Evolutionary conservation across 2,329 filamentous ascomycete species (phyloP), one percentile per base, ranked within the genome.

Genomic region (Grosmannia serpens): DNA sequence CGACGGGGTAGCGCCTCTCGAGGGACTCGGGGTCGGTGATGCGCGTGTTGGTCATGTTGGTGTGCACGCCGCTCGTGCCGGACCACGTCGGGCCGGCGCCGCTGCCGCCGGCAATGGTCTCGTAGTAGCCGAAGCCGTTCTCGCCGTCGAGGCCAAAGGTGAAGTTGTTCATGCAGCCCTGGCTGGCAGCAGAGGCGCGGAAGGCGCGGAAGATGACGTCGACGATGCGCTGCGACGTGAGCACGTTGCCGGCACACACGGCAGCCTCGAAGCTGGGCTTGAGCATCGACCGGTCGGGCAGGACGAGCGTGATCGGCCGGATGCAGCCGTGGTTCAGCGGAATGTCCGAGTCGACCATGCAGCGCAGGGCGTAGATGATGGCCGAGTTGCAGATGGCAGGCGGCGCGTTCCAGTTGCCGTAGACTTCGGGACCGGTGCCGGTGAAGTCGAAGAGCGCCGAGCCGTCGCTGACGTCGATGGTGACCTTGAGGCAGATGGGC

Each of bases 241-340:
- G 52, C 4, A 51, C 50, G 56, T 60, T 69, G 62, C 0, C 89
- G 86, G 64, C 69, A 1, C 67, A 69, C 20, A 64, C 58, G 0
- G 70, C 64, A 0, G 64, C 56, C 10, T 54, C 57, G 20, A 52
- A 41, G 1, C 49, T 65, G 1, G 71, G 71, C 47, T 70, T 70
- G 1, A 73, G 64, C 24, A 73, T 60, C 1, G 64, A 66, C 6
- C 67, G 65, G n/a, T 60, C 56, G 4, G 71, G 71, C 0, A 70
- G 63, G 7, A 60, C 57, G 31, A 73, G 66, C 13, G 66, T 62
- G 15, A 71, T 66, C 0, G 71, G 71, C 0, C 62, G 53, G 9
- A 74, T 63, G 46, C 70, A 72, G n/a, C 71, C 71, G 58, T 74
- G 64, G 60, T 74, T 73, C 1, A 74, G 63, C 1, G 71, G 71